Conservation (phyloP, 108 stramenopile genomes). For the Poteriospumella lacustris region DNA sequence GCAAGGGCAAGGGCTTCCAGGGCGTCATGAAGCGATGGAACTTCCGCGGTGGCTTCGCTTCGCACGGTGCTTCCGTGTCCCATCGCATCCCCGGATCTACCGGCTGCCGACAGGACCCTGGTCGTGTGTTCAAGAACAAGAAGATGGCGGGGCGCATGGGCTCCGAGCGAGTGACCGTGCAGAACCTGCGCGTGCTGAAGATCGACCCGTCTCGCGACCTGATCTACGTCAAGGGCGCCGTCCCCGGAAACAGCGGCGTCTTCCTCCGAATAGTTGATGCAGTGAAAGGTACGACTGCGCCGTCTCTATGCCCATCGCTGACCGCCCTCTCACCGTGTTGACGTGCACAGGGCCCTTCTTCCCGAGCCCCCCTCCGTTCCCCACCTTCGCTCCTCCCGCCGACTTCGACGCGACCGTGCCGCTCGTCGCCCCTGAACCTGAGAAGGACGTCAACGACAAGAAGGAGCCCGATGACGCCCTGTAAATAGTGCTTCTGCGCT, state of each 20-base stretch:
- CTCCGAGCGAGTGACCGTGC: constrained; percentile 67
- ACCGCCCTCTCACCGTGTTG: too few species aligned
- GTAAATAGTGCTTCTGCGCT: too few species aligned
- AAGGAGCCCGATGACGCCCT: constrained; percentile 13
- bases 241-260: constrained; percentile 84
- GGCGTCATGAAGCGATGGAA: constrained; percentile 95
- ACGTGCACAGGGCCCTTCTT: too few species aligned
- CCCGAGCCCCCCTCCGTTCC: too few species aligned
- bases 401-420: neutral
- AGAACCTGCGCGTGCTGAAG: constrained; percentile 73
- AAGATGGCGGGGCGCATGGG: constrained; percentile 99
- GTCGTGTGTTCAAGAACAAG: constrained; percentile 94
- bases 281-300: constrained; percentile 46
- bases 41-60: constrained; percentile 84
- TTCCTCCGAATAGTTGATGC: constrained; percentile 87
- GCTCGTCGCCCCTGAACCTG: neutral
- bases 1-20: constrained; percentile 94
- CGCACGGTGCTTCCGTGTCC: constrained; percentile 82
- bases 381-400: too few species aligned
- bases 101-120: constrained; percentile 62
- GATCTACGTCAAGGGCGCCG: constrained; percentile 76
- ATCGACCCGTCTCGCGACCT: constrained; percentile 85
- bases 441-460: neutral
- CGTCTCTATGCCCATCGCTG: constrained; percentile 34
- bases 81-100: constrained; percentile 74